Percentiles rank a stretch among this genome's conserved stretches.
These are phyloP conservation scores for Gypsophila paniculata DNA, from an alignment of 179 eudicot genomes.

Conservation along the genomic window DNA sequence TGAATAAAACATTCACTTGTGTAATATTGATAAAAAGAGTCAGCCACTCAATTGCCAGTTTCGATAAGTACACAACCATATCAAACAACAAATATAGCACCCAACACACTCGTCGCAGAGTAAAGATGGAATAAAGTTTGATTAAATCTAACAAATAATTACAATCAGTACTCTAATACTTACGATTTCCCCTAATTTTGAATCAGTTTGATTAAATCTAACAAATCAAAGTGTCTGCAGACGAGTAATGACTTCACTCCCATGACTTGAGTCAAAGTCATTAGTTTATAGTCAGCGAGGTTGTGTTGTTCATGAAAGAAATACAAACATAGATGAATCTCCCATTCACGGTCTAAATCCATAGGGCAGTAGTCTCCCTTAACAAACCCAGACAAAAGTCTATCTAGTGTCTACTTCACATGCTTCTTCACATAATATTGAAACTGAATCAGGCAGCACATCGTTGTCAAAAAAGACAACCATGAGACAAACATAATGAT, in stretches of 20 bases:
- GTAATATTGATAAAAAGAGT: too few species aligned
- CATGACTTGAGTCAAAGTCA: neutral
- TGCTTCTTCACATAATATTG: neutral
- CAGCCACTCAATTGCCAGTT: neutral
- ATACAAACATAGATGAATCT: too few species aligned
- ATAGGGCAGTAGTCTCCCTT: neutral
- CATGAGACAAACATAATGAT: neutral
- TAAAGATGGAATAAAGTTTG: neutral
- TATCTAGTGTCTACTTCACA: neutral
- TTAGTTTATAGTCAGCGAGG: neutral
- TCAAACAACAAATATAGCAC: neutral
- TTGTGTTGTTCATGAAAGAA: neutral
- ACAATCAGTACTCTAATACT: too few species aligned
- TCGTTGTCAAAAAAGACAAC: neutral
- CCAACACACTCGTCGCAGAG: neutral
- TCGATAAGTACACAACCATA: neutral
- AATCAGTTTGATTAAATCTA: neutral
- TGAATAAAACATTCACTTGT: too few species aligned
- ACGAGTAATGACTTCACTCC: neutral
- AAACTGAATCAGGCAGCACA: neutral
- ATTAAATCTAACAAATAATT: neutral
- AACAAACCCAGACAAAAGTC: neutral
- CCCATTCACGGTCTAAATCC: neutral
- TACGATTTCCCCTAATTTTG: too few species aligned
- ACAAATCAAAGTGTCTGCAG: neutral